These are phyloP conservation scores for Ceratocystis huliohia DNA, from an alignment of 2,329 filamentous ascomycete genomes.

Conservation along the genomic window DNA sequence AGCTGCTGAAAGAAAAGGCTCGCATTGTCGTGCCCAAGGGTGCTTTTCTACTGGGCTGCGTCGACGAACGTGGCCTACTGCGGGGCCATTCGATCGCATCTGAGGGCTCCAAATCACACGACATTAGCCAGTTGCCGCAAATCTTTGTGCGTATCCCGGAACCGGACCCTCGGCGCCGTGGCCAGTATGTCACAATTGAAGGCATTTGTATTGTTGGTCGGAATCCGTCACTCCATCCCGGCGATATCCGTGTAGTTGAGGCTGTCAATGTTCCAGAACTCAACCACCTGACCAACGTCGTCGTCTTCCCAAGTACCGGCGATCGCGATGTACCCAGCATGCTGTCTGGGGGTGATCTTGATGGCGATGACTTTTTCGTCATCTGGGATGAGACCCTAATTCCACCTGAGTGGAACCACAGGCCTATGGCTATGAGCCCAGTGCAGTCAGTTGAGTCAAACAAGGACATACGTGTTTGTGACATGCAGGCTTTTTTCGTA, in stretches of 20 bases:
- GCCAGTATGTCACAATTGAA: slow-evolving; percentile 56
- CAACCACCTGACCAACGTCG: slow-evolving; percentile 66
- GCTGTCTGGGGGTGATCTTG: slow-evolving; percentile 90
- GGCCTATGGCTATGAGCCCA: slow-evolving; percentile 47
- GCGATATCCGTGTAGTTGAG: slow-evolving; percentile 76
- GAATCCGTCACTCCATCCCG: slow-evolving; percentile 87
- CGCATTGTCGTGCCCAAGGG: slow-evolving; percentile 70
- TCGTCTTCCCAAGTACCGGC: slow-evolving; percentile 74
- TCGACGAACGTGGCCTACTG: slow-evolving; percentile 70
- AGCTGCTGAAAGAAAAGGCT: slow-evolving; percentile 84
- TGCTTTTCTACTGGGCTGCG: slow-evolving; percentile 75
- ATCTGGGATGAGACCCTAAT: slow-evolving; percentile 75
- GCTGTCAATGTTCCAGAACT: slow-evolving; percentile 66
- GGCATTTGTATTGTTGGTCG: slow-evolving; percentile 75
- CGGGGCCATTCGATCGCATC: slow-evolving; percentile 52
- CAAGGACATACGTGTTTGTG: slow-evolving; percentile 52
- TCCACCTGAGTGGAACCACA: slow-evolving; percentile 54
- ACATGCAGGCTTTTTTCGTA: slow-evolving; percentile 78
- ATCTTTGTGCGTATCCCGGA: slow-evolving; percentile 77
- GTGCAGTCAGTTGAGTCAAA: slow-evolving; percentile 36
- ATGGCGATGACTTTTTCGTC: slow-evolving; percentile 90
- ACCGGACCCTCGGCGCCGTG: slow-evolving; percentile 40
- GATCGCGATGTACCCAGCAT: slow-evolving; percentile 80
- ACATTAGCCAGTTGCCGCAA: slow-evolving; percentile 52
- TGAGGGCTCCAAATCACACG: slow-evolving; percentile 32